Evolutionary conservation across 768 basidiomycete genomes (phyloP).

Genomic region (Podaxis sp.): DNA sequence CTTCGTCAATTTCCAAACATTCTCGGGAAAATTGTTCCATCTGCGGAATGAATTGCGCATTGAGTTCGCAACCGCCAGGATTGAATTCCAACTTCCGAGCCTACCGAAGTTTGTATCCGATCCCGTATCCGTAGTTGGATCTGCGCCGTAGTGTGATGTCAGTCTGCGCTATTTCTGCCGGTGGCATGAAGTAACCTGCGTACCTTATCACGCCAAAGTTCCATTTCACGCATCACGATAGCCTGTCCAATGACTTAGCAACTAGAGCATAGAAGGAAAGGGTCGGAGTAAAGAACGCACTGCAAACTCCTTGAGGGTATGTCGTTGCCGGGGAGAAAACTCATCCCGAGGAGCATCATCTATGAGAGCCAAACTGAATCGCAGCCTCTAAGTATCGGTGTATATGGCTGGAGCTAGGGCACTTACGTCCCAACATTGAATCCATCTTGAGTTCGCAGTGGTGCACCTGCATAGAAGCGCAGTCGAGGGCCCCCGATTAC

Average conservation of each 20-base stretch:
- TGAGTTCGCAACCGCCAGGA: neutral
- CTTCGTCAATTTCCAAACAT: constrained; percentile 85
- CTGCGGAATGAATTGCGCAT: constrained; percentile 29
- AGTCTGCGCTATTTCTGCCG: neutral
- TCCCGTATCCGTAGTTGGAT: constrained; percentile 90
- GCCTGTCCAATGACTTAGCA: constrained; percentile 43
- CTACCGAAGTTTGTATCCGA: constrained; percentile 84
- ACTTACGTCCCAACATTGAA: constrained; percentile 83
- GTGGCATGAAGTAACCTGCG: constrained; percentile 4
- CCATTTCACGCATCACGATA: constrained; percentile 93
- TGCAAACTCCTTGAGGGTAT: constrained; percentile 94
- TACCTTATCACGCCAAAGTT: constrained; percentile 93
- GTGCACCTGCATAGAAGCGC: constrained; percentile 91
- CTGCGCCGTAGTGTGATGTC: constrained; percentile 30
- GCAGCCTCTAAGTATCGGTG: neutral
- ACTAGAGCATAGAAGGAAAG: neutral
- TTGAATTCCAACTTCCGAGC: constrained; percentile 21
- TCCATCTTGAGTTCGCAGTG: constrained; percentile 85
- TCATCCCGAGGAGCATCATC: constrained; percentile 82
- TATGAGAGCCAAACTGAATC: constrained; percentile 69
- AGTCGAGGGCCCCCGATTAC: constrained; percentile 65
- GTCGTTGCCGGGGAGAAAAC: constrained; percentile 84
- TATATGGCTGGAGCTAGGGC: neutral
- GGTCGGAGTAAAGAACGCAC: constrained; percentile 25
- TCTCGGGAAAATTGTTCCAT: constrained; percentile 97